These are phyloP conservation scores for Spatholobus suberectus DNA, from an alignment of 306 rosid genomes.

Conservation along the genomic window DNA sequence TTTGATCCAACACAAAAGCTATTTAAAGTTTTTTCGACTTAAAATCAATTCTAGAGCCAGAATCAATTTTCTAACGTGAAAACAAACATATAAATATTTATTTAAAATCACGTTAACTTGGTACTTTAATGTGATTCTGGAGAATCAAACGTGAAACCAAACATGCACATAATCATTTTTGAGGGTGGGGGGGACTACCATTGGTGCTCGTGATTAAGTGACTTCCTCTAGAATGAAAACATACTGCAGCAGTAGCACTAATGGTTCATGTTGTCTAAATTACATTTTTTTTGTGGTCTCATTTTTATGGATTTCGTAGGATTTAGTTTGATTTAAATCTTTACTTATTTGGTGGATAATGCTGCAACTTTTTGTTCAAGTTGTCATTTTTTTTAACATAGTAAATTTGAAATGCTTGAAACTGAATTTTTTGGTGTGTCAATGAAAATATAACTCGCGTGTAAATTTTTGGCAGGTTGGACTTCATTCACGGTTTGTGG, in stretches of 20 bases:
- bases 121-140: too few relatives aligned
- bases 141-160: too few relatives aligned
- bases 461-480: slow-evolving; percentile 74
- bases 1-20: too few relatives aligned
- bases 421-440: neutral
- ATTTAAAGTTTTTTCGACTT: too few relatives aligned
- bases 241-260: neutral
- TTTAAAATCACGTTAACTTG: too few relatives aligned
- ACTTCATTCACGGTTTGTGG: slow-evolving; percentile 98
- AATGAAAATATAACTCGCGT: slow-evolving; percentile 7
- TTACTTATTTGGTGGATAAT: slow-evolving; percentile 21
- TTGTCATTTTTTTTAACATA: slow-evolving; percentile 5
- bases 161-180: too few relatives aligned
- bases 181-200: neutral
- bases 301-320: neutral
- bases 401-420: neutral
- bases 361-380: neutral
- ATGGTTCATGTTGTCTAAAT: slow-evolving; percentile 4
- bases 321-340: slow-evolving; percentile 1
- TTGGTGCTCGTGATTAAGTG: neutral
- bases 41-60: too few relatives aligned
- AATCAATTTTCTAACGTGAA: too few relatives aligned
- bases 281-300: neutral
- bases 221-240: neutral
- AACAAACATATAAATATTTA: too few relatives aligned